Evolutionary conservation across 805 yeast species (phyloP).

Genomic region (Hanseniaspora occidentalis): DNA sequence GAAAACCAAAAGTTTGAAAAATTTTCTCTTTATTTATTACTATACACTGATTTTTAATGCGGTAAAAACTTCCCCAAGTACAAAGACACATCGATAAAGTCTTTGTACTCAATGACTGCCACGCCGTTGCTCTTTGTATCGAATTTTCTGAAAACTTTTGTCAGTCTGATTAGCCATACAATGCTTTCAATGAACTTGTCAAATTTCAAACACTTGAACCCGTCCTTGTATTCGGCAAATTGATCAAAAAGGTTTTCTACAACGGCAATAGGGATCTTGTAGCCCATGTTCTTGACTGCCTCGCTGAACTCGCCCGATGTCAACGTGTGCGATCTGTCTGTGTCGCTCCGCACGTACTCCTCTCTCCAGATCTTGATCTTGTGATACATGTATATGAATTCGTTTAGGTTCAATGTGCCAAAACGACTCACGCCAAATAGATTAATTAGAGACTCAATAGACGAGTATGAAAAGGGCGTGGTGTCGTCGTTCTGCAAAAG

Average conservation of each 20-base stretch:
- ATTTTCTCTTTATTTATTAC: too few relatives aligned
- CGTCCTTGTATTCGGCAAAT: slow-evolving; percentile 22
- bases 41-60: slow-evolving; percentile 10
- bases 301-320: slow-evolving; percentile 22
- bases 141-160: slow-evolving; percentile 66
- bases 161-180: slow-evolving; percentile 62
- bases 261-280: slow-evolving; percentile 23
- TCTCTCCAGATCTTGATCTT: slow-evolving; percentile 25
- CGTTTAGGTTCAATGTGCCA: slow-evolving; percentile 22
- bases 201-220: slow-evolving; percentile 40
- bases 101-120: slow-evolving; percentile 53
- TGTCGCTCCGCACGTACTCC: slow-evolving; percentile 25
- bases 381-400: slow-evolving; percentile 23
- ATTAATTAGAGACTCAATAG: slow-evolving; percentile 24
- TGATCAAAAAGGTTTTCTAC: slow-evolving; percentile 25
- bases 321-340: slow-evolving; percentile 22
- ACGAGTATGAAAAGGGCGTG: slow-evolving; percentile 21
- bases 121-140: slow-evolving; percentile 66
- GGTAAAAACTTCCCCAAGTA: slow-evolving; percentile 26
- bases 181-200: slow-evolving; percentile 74
- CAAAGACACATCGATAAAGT: slow-evolving; percentile 43
- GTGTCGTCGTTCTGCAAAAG: slow-evolving; percentile 25
- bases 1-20: too few relatives aligned
- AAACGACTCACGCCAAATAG: slow-evolving; percentile 25
- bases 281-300: slow-evolving; percentile 23